These are phyloP conservation scores for Casuarina glauca DNA, from an alignment of 306 rosid species.

Conservation along the genomic window DNA sequence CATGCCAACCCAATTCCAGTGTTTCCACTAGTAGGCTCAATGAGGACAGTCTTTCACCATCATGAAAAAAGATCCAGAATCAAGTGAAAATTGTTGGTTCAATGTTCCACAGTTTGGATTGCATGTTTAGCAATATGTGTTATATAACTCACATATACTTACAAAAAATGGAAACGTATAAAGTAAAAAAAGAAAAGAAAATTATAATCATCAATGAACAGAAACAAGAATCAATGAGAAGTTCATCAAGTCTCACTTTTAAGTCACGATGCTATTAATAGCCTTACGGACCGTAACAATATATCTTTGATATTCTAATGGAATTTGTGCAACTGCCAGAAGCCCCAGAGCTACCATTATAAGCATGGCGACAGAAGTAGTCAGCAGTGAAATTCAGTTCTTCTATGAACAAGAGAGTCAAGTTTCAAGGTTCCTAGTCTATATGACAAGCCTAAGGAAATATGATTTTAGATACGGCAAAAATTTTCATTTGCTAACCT, in stretches of 20 bases:
- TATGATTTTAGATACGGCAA: not conserved
- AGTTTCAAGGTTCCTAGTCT: not conserved
- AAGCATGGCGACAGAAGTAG: not conserved
- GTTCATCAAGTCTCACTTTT: not conserved
- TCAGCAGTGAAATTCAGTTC: not conserved
- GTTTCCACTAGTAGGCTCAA: conserved; percentile 83
- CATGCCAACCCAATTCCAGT: conserved; percentile 89
- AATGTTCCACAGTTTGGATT: conserved; percentile 2
- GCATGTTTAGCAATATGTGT: not conserved
- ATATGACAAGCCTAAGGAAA: not conserved
- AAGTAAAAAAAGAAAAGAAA: not conserved
- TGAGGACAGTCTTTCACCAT: conserved; percentile 57
- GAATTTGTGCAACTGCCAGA: not conserved
- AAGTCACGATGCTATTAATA: not conserved
- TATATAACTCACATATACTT: not conserved
- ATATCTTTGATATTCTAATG: not conserved
- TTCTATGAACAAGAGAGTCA: not conserved
- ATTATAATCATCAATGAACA: not conserved
- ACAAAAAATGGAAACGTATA: not conserved
- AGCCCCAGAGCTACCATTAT: not conserved
- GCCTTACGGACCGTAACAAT: not conserved
- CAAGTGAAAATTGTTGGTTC: conserved; percentile 12
- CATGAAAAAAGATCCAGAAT: conserved; percentile 22
- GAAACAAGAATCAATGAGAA: not conserved
- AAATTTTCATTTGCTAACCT: conserved; percentile 44